Conservation (phyloP, 768 basidiomycete genomes). For the Cyathus striatus region DNA sequence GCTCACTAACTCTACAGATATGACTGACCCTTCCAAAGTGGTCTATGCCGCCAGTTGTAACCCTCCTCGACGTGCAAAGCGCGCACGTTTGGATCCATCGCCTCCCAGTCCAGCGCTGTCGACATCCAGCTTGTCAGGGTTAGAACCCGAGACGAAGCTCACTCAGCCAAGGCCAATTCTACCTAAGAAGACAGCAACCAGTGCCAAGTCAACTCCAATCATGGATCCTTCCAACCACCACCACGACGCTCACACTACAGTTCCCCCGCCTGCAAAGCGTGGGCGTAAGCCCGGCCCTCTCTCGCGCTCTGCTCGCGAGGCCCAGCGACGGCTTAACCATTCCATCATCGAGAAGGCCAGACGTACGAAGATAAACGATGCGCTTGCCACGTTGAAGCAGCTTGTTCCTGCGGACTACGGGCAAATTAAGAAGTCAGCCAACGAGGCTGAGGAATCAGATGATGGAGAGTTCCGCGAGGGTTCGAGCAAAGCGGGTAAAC, state of each 20-base stretch:
- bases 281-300: slow-evolving; percentile 72
- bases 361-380: slow-evolving; percentile 94
- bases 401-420: slow-evolving; percentile 68
- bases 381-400: slow-evolving; percentile 67
- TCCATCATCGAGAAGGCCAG: slow-evolving; percentile 92
- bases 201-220: slow-evolving; percentile 1
- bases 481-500: slow-evolving; percentile 18
- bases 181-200: slow-evolving; percentile 11
- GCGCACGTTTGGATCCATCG: slow-evolving; percentile 9
- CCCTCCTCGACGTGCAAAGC: slow-evolving; percentile 34
- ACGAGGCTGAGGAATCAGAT: slow-evolving; percentile 28
- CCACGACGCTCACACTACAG: slow-evolving; percentile 4
- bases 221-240: slow-evolving; percentile 9
- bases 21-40: slow-evolving; percentile 2
- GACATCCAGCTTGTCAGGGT: too few species aligned
- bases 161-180: slow-evolving; percentile 15
- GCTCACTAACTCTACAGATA: neutral
- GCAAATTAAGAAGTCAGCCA: slow-evolving; percentile 9
- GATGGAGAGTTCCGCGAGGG: slow-evolving; percentile 30
- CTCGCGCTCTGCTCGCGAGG: slow-evolving; percentile 76
- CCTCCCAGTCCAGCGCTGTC: too few species aligned
- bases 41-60: slow-evolving; percentile 30
- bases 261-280: slow-evolving; percentile 40
- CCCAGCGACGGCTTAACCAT: slow-evolving; percentile 89
- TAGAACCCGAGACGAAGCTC: too few species aligned